Evolutionary conservation across 2,329 filamentous ascomycete species (phyloP).

Genomic region (Penicillium sp.): DNA sequence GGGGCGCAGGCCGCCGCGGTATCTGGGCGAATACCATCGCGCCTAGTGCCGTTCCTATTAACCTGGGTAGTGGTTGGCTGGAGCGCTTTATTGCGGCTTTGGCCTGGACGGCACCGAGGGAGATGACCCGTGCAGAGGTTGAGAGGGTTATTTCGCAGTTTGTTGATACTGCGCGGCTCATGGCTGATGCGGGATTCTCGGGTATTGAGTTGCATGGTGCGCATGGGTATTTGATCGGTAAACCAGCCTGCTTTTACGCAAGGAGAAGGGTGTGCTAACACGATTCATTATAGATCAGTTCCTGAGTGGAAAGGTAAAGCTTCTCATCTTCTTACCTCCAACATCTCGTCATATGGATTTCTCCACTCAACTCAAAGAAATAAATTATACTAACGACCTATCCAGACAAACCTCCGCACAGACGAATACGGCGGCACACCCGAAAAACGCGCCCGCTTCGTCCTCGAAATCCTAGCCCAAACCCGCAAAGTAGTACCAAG

Average conservation of each 20-base stretch:
- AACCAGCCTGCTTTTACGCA: conserved; percentile 19
- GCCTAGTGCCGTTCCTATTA: conserved; percentile 42
- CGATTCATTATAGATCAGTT: conserved; percentile 35
- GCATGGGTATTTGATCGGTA: conserved; percentile 51
- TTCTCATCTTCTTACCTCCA: background rate
- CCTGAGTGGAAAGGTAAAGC: conserved; percentile 35
- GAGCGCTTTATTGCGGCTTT: conserved; percentile 33
- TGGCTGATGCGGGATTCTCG: conserved; percentile 52
- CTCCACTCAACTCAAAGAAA: background rate
- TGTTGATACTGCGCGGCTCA: conserved; percentile 52
- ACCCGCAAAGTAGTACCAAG: conserved; percentile 44
- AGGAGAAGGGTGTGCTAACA: background rate
- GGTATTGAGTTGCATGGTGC: conserved; percentile 56
- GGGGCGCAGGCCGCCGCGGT: conserved; percentile 40
- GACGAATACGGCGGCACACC: conserved; percentile 51
- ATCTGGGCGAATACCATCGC: conserved; percentile 33
- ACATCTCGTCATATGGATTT: background rate
- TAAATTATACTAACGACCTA: background rate
- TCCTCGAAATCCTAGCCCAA: conserved; percentile 47
- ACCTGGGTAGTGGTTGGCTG: conserved; percentile 39
- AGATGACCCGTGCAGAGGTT: conserved; percentile 58
- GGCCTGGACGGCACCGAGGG: conserved; percentile 53
- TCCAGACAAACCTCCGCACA: conserved; percentile 47
- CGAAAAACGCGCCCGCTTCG: conserved; percentile 47
- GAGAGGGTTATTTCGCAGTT: conserved; percentile 54